These are phyloP conservation scores for Coemansia erecta DNA, from an alignment of 192 early-diverging fungal species.

Conservation along the genomic window DNA sequence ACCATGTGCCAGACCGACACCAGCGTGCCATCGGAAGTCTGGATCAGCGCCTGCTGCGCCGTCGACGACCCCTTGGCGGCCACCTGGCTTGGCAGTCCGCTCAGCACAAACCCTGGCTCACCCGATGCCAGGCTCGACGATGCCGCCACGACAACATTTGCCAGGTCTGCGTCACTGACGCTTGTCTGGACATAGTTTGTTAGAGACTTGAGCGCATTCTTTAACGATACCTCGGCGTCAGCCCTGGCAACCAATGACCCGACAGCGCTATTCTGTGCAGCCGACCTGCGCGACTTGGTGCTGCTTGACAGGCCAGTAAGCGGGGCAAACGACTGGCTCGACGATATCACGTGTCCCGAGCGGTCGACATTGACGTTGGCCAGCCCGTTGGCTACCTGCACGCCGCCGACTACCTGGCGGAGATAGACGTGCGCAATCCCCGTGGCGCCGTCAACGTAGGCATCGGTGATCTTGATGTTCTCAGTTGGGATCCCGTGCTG, in stretches of 20 bases:
- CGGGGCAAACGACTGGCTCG: conserved; percentile 38
- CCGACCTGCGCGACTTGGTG: background rate
- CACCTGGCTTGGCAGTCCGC: background rate
- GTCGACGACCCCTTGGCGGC: background rate
- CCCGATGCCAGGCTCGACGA: conserved; percentile 48
- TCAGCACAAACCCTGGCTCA: conserved; percentile 5
- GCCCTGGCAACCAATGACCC: conserved; percentile 4
- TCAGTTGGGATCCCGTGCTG: conserved; percentile 2
- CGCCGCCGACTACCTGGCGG: conserved; percentile 56
- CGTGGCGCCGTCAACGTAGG: conserved; percentile 39
- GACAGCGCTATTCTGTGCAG: too few species aligned
- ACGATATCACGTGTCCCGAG: conserved; percentile 42
- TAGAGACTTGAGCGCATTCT: conserved; percentile 34
- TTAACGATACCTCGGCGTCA: background rate
- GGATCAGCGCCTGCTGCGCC: conserved; percentile 6
- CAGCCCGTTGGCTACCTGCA: conserved; percentile 61
- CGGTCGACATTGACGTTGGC: conserved; percentile 59
- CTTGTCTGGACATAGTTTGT: conserved; percentile 74
- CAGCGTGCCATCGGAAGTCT: conserved; percentile 14
- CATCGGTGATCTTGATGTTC: conserved; percentile 7
- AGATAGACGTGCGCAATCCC: conserved; percentile 66
- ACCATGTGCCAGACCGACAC: conserved; percentile 57
- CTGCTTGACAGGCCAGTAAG: background rate
- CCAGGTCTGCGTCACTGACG: conserved; percentile 61
- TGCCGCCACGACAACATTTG: conserved; percentile 65